Conservation (phyloP, 805 yeast genomes). For the Zygosaccharomyces rouxii region DNA sequence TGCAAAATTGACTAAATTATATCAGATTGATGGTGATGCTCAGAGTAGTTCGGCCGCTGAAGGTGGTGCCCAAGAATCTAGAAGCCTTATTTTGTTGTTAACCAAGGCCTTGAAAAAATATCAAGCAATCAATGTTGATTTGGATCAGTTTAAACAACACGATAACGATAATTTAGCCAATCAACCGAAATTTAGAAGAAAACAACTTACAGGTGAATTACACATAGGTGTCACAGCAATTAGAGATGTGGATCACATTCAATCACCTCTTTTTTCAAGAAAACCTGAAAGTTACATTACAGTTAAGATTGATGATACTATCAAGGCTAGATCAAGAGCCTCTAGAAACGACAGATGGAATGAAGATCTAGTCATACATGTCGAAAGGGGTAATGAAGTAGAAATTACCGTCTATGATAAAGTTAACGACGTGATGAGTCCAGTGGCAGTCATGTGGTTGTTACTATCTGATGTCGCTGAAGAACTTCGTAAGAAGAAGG, state of each 20-base stretch:
- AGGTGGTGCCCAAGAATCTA: conserved; percentile 78
- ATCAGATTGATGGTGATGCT: conserved; percentile 87
- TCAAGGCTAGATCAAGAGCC: conserved; percentile 68
- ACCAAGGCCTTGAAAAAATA: conserved; percentile 81
- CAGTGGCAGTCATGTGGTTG: conserved; percentile 92
- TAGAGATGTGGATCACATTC: conserved; percentile 88
- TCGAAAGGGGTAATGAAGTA: conserved; percentile 89
- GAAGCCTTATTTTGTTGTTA: conserved; percentile 77
- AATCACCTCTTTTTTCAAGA: conserved; percentile 72
- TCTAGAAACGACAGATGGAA: conserved; percentile 75
- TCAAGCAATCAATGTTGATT: conserved; percentile 76
- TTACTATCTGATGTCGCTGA: conserved; percentile 88
- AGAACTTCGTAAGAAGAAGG: conserved; percentile 87
- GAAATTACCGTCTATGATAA: conserved; percentile 86
- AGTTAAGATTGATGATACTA: conserved; percentile 84
- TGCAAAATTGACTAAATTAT: conserved; percentile 79
- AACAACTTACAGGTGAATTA: conserved; percentile 78
- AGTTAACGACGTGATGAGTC: conserved; percentile 58
- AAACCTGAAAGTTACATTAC: conserved; percentile 75
- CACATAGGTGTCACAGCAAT: conserved; percentile 69
- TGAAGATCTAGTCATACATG: conserved; percentile 74
- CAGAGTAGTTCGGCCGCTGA: conserved; percentile 83
- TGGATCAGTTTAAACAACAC: conserved; percentile 52
- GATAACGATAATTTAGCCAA: conserved; percentile 57
- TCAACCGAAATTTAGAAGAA: conserved; percentile 71